phyloP scores from a whole-genome alignment of 75 land plant genomes.

The Chamaecyparis obtusa region DNA sequence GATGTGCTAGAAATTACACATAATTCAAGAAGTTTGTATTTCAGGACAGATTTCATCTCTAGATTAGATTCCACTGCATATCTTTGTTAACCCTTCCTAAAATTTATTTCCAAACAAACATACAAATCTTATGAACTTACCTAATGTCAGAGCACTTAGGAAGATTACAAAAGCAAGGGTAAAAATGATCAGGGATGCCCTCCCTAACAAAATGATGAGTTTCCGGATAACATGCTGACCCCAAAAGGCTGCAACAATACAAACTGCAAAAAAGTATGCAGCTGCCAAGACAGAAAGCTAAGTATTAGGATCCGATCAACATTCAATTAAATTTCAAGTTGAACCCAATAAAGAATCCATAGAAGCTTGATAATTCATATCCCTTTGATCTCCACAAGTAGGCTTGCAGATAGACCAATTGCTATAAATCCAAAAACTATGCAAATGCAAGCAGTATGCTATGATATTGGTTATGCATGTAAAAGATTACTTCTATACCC shows the following conservation, averaged over 20 bases:
- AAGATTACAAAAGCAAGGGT: constrained; percentile 47
- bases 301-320: background rate
- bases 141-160: constrained; percentile 52
- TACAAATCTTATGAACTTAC: constrained; percentile 18
- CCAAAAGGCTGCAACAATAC: constrained; percentile 43
- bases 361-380: background rate
- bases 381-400: background rate
- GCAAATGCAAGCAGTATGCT: background rate
- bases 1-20: background rate
- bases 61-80: background rate
- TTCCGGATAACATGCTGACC: constrained; percentile 58
- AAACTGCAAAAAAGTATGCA: constrained; percentile 39
- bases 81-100: background rate
- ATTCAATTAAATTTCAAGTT: background rate
- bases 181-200: constrained; percentile 72
- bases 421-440: background rate
- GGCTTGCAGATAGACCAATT: background rate
- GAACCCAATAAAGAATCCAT: background rate
- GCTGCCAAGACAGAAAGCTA: constrained; percentile 35
- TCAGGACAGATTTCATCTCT: background rate
- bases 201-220: constrained; percentile 37
- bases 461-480: background rate
- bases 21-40: background rate
- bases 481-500: background rate
- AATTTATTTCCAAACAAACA: background rate